Conservation (phyloP, 2,329 filamentous ascomycete genomes). For the Ilyonectria robusta region DNA sequence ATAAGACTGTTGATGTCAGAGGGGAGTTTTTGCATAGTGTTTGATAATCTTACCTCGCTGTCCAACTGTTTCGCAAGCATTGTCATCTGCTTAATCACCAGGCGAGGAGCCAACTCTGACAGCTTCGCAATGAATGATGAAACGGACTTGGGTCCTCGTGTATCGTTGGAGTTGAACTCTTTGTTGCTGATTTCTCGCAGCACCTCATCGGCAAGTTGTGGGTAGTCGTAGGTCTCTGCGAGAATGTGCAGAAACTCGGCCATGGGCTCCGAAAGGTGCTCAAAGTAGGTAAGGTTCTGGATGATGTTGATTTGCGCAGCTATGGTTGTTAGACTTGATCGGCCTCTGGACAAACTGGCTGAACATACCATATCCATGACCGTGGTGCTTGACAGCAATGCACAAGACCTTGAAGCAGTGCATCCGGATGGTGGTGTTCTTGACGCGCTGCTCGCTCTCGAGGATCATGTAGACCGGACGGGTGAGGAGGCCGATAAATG, state of each 20-base stretch:
- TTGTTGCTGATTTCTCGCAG: constrained; percentile 95
- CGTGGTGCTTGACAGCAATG: constrained; percentile 97
- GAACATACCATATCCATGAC: constrained; percentile 88
- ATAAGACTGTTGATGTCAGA: constrained; percentile 75
- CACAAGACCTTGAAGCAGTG: constrained; percentile 98
- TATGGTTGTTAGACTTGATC: constrained; percentile 57
- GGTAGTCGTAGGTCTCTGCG: constrained; percentile 97
- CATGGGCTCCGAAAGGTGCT: constrained; percentile 99
- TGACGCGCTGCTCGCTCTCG: constrained; percentile 93
- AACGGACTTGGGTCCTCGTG: constrained; percentile 94
- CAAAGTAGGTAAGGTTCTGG: constrained; percentile 97
- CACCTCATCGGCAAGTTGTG: constrained; percentile 94
- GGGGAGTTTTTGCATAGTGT: rapidly evolving
- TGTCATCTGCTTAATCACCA: constrained; percentile 98
- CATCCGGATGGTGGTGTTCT: constrained; percentile 91
- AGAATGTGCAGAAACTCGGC: constrained; percentile 97
- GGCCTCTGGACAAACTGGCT: not conserved
- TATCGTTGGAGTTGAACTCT: constrained; percentile 97
- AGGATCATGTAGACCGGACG: constrained; percentile 93
- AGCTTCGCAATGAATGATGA: constrained; percentile 94
- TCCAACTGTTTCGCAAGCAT: constrained; percentile 94
- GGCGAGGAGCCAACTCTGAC: constrained; percentile 89
- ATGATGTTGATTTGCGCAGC: constrained; percentile 98
- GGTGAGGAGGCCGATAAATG: constrained; percentile 92
- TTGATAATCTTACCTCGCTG: constrained; percentile 78